Evolutionary conservation across 1,284 basidiomycete species (phyloP).

Genomic region (Ceratobasidium sp.): DNA sequence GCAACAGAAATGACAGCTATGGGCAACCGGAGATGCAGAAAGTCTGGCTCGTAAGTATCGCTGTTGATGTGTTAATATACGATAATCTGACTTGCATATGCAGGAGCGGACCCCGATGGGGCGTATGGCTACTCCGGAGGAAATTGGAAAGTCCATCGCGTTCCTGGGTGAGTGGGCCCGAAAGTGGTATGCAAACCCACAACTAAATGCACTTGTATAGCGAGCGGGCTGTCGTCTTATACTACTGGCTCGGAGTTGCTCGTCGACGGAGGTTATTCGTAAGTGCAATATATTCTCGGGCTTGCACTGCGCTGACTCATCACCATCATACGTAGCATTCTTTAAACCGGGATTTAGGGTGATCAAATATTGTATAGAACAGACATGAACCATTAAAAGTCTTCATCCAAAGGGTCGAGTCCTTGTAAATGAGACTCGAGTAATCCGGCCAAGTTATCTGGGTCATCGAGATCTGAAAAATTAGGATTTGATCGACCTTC

Average conservation of each 20-base stretch:
- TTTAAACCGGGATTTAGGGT: not conserved
- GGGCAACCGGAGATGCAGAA: conserved; percentile 33
- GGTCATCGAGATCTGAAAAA: not conserved
- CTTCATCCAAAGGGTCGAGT: conserved; percentile 1
- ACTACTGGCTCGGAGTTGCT: conserved; percentile 28
- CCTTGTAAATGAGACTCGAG: conserved; percentile 4
- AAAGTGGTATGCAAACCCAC: not conserved
- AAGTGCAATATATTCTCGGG: not conserved
- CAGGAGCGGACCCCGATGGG: conserved; percentile 30
- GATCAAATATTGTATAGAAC: not conserved
- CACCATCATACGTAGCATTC: not conserved
- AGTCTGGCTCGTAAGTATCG: conserved; percentile 26
- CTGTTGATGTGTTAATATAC: not conserved
- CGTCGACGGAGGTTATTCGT: conserved; percentile 32
- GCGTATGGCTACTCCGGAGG: conserved; percentile 19
- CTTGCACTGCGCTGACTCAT: not conserved
- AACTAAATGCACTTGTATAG: not conserved
- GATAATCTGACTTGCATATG: not conserved
- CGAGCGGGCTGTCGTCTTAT: conserved; percentile 29
- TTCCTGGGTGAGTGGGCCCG: conserved; percentile 9
- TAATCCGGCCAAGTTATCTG: conserved; percentile 11
- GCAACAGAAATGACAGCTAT: conserved; percentile 39
- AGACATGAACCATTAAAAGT: conserved; percentile 6
- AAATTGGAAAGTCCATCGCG: conserved; percentile 22
- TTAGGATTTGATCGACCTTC: not conserved